Evolutionary conservation across 805 yeast species (phyloP).

Genomic region (Candida silvatica): DNA sequence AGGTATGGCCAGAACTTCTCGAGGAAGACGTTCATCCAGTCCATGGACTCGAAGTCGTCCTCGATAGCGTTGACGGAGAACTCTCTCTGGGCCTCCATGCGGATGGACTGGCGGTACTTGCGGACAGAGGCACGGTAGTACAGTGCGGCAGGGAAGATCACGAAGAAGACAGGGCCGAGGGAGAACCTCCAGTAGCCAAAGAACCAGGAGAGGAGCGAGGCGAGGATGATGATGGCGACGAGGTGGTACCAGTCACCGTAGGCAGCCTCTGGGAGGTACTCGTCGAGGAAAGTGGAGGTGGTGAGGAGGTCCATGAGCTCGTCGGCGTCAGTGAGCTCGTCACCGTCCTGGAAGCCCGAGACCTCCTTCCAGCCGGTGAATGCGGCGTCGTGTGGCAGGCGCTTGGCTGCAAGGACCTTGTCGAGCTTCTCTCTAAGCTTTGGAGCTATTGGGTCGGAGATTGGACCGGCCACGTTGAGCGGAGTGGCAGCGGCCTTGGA

Average conservation of each 20-base stretch:
- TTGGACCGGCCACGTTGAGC: conserved; percentile 19
- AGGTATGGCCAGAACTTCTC: conserved; percentile 87
- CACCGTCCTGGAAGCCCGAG: conserved; percentile 75
- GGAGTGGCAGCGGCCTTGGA: not conserved
- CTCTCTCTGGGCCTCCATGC: conserved; percentile 82
- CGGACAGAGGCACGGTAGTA: conserved; percentile 80
- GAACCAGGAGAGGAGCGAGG: conserved; percentile 67
- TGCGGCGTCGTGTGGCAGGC: conserved; percentile 54
- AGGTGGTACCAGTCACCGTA: conserved; percentile 98
- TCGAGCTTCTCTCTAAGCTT: conserved; percentile 10
- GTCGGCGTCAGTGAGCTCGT: conserved; percentile 57
- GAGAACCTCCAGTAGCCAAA: conserved; percentile 73
- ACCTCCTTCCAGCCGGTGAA: conserved; percentile 93
- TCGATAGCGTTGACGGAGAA: conserved; percentile 75
- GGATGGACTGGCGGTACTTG: conserved; percentile 61
- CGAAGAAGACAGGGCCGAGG: conserved; percentile 71
- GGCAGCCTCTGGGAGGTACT: conserved; percentile 60
- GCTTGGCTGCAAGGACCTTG: conserved; percentile 13
- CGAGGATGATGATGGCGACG: conserved; percentile 59
- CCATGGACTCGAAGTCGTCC: conserved; percentile 86
- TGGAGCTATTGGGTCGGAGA: conserved; percentile 19
- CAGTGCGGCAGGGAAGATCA: conserved; percentile 52
- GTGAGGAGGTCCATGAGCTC: conserved; percentile 62
- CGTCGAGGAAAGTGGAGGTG: conserved; percentile 66
- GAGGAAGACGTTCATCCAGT: conserved; percentile 86